Base-by-base conservation (phyloP, 805 yeast genomes). In the Monosporozyma aquatica region DNA sequence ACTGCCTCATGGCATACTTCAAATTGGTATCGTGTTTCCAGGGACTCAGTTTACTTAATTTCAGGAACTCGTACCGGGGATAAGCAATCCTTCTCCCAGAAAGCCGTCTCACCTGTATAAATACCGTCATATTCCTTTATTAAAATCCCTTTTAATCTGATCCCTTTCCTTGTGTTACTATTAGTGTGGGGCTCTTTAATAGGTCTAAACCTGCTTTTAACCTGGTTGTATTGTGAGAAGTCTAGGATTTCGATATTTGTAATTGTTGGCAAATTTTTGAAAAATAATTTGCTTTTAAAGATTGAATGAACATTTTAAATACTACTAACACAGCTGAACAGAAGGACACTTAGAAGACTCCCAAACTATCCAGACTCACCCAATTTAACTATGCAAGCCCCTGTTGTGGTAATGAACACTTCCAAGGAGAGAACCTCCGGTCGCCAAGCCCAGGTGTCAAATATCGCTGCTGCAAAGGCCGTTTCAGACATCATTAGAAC, bases 381-480 rank as follows among this genome's bases (percentile, higher is more conserved):
- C n/a, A n/a, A n/a, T n/a, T n/a, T n/a, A n/a, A 20, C 40, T 18
- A 48, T 80, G 85, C 90, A 83, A 67, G 90, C 92, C 29, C 92
- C 92, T 37, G 90, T 82, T 38, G 86, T 82, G 50, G 79, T 80
- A 54, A 73, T 82, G 78, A 82, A 90, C 70, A 83, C 97, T 22
- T 76, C 85, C 40, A 83, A 89, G 48, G 95, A 87, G 61, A 80
- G 98, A 59, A 95, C 92, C 61, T 80, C 87, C 29, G 98, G 98
- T 37, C 87, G 97, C 53, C 87, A 87, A 64, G 99, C 99, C 2
- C 99, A 92, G 67, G 74, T 86, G 48, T 85, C 96, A 48, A 94
- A 92, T 61, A 90, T 92, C 67, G 87, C 97, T 5, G 98, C 99
- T 4, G 99, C 99, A n/a, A 92, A 92, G 61, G 96, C 98, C 2